Conservation (phyloP, 345 rosid species). For the Citrus australasica region DNA sequence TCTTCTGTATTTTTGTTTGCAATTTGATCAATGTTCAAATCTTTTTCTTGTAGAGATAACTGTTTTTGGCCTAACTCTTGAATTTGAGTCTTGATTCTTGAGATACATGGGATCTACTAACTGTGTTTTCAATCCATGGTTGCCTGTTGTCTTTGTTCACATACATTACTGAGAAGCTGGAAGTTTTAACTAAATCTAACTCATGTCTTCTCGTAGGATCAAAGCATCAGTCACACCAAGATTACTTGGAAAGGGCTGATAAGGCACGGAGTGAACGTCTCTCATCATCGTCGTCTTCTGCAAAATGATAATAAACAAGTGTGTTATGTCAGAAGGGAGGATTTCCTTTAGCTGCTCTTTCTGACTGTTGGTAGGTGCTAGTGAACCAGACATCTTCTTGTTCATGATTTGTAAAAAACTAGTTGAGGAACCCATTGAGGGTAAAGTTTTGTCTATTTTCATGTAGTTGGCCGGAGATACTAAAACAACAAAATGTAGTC, state of each 20-base stretch:
- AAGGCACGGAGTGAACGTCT: conserved; percentile 77
- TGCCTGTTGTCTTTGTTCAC: not conserved
- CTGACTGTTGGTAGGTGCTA: not conserved
- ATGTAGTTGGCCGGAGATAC: not conserved
- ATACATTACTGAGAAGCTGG: not conserved
- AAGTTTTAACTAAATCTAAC: not conserved
- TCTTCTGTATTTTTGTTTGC: not conserved
- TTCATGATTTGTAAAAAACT: not conserved
- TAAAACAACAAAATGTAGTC: not conserved
- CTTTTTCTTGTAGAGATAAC: not conserved
- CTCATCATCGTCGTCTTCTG: conserved; percentile 45
- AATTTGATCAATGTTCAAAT: not conserved
- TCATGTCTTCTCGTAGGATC: conserved; percentile 43
- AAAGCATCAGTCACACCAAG: conserved; percentile 92
- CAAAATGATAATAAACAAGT: conserved; percentile 30
- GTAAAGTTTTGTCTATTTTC: conserved; percentile 1
- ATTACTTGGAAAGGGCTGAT: conserved; percentile 94
- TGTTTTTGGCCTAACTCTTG: not conserved
- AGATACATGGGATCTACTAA: not conserved
- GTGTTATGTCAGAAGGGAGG: conserved; percentile 7
- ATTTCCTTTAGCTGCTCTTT: conserved; percentile 13
- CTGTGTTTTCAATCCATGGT: not conserved
- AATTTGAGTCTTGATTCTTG: not conserved
- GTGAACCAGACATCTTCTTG: not conserved
- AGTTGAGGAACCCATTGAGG: not conserved